phyloP scores from a whole-genome alignment of 2,329 filamentous ascomycete genomes.

The Alternaria rosae region DNA sequence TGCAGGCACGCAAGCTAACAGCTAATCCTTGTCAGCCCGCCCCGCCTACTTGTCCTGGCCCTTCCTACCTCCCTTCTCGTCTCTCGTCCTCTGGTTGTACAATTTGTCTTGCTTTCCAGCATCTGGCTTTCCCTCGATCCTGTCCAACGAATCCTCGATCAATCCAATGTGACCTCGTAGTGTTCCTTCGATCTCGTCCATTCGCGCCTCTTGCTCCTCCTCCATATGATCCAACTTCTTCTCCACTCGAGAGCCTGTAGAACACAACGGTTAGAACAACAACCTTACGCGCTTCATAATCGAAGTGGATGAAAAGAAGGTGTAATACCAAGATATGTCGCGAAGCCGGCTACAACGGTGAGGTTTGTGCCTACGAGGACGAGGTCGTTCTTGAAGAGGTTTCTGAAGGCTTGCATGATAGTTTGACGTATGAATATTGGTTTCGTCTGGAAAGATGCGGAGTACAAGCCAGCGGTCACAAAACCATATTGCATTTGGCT shows the following conservation, averaged over 20 bases:
- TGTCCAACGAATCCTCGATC: conserved; percentile 56
- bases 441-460: not conserved
- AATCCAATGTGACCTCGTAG: conserved; percentile 56
- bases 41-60: not conserved
- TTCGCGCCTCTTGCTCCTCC: conserved; percentile 56
- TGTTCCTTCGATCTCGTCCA: conserved; percentile 58
- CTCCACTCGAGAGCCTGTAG: conserved; percentile 13
- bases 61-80: conserved; percentile 10
- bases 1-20: conserved; percentile 9
- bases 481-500: not conserved
- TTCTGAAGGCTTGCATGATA: conserved; percentile 13
- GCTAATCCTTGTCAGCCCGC: conserved; percentile 20
- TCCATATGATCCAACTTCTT: conserved; percentile 49
- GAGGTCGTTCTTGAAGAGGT: conserved; percentile 19
- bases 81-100: conserved; percentile 27
- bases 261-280: not conserved
- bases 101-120: conserved; percentile 47
- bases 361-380: conserved; percentile 15
- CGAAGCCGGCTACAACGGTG: conserved; percentile 13
- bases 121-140: conserved; percentile 52
- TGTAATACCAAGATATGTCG: conserved; percentile 11
- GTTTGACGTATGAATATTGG: not conserved
- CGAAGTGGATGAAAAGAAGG: too few relatives aligned
- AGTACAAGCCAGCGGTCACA: not conserved
- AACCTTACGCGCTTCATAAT: not conserved